Evolutionary conservation across 1,139 yeast genomes (phyloP).

Genomic region (Blastobotrys indianensis): DNA sequence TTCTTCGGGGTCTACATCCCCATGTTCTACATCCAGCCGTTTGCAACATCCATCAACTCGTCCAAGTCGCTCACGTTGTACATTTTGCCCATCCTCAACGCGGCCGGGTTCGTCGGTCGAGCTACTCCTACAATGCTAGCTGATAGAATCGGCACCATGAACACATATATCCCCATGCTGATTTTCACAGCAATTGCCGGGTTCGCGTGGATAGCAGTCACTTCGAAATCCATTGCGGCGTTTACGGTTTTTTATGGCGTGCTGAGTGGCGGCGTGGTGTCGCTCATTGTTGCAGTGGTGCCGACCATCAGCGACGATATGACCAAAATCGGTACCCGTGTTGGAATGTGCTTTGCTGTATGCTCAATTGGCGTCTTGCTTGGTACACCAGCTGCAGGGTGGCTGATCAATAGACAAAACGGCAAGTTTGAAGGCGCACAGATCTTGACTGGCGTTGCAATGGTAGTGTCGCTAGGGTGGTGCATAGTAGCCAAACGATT

Average conservation of each 20-base stretch:
- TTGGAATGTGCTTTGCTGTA: conserved; percentile 55
- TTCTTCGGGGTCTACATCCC: conserved; percentile 40
- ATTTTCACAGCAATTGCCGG: conserved; percentile 13
- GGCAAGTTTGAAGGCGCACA: conserved; percentile 18
- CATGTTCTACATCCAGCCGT: conserved; percentile 51
- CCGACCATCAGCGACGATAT: conserved; percentile 29
- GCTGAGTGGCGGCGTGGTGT: too few species aligned
- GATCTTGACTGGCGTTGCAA: conserved; percentile 17
- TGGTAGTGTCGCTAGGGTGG: conserved; percentile 7
- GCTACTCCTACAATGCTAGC: conserved; percentile 49
- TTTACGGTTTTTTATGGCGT: too few species aligned
- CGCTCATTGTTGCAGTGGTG: too few species aligned
- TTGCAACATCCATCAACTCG: conserved; percentile 49
- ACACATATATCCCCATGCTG: conserved; percentile 38
- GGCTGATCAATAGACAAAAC: conserved; percentile 28
- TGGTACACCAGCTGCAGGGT: conserved; percentile 51
- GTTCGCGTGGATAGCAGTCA: conserved; percentile 40
- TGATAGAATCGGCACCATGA: conserved; percentile 55
- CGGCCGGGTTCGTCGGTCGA: conserved; percentile 55
- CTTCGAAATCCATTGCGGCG: too few species aligned
- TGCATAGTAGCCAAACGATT: not conserved
- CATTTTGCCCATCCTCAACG: conserved; percentile 47
- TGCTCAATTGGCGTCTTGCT: conserved; percentile 48
- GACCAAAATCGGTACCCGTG: conserved; percentile 38
- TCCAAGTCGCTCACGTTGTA: conserved; percentile 47